Percentiles rank a stretch among this genome's conserved stretches.
These are phyloP conservation scores for Epichloe uncinata DNA, from an alignment of 2,329 filamentous ascomycete genomes.

Conservation along the genomic window DNA sequence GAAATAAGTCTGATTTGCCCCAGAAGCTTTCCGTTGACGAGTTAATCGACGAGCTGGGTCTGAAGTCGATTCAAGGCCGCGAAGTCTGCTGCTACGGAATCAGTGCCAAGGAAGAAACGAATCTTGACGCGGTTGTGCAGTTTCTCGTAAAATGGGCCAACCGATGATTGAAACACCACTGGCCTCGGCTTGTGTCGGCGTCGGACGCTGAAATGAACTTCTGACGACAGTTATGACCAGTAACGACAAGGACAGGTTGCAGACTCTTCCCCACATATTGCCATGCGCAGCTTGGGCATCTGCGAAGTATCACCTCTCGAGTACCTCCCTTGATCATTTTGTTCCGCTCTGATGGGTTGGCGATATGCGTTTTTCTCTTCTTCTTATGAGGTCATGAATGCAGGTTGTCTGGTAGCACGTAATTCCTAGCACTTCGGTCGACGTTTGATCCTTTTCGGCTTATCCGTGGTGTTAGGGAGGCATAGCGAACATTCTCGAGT, in stretches of 20 bases:
- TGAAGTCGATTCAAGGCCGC: slow-evolving; percentile 78
- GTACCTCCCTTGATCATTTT: background rate
- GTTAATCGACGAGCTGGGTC: slow-evolving; percentile 80
- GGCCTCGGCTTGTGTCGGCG: background rate
- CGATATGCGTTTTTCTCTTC: slow-evolving; percentile 16
- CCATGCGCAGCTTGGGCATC: background rate
- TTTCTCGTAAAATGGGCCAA: slow-evolving; percentile 88
- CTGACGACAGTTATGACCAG: slow-evolving; percentile 7
- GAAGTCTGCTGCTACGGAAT: slow-evolving; percentile 99
- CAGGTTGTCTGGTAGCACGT: slow-evolving; percentile 2
- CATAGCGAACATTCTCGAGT: slow-evolving; percentile 5
- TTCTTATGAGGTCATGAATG: slow-evolving; percentile 21
- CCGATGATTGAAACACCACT: slow-evolving; percentile 34
- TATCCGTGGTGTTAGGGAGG: slow-evolving; percentile 3
- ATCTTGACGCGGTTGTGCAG: slow-evolving; percentile 89
- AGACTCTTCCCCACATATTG: background rate
- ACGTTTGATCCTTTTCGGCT: background rate
- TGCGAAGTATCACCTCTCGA: background rate
- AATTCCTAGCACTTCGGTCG: slow-evolving; percentile 1
- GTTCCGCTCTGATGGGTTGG: slow-evolving; percentile 10
- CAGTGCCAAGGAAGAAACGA: slow-evolving; percentile 97
- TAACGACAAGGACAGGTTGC: slow-evolving; percentile 4
- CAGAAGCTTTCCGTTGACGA: slow-evolving; percentile 87
- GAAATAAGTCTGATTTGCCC: slow-evolving; percentile 94
- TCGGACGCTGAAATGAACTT: background rate